A percentile compares a stretch with the other conserved stretches of the same genome.
phyloP scores from a whole-genome alignment of 1,284 basidiomycete species.

The Meira miltonrushii region DNA sequence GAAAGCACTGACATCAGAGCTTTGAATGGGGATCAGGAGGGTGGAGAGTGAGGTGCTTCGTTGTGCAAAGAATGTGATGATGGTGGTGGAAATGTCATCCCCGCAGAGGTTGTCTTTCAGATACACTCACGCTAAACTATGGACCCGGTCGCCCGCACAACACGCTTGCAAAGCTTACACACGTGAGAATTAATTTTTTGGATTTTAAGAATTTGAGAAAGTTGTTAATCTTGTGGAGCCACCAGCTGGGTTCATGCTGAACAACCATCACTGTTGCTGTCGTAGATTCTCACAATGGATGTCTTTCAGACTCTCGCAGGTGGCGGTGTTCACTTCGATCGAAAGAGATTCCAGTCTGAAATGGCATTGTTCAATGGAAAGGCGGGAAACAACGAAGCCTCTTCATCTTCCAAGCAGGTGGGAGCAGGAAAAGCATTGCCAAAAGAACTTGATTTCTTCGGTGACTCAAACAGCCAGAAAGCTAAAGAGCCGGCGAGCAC shows the following conservation, averaged over 20 bases:
- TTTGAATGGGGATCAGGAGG: background rate
- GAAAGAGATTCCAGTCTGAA: constrained; percentile 67
- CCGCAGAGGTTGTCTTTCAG: background rate
- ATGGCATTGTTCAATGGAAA: constrained; percentile 62
- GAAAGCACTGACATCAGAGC: constrained; percentile 21
- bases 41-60: background rate
- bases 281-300: constrained; percentile 35
- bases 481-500: constrained; percentile 16
- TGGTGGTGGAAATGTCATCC: background rate
- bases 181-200: constrained; percentile 1
- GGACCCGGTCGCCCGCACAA: too few species aligned
- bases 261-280: background rate
- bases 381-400: constrained; percentile 6
- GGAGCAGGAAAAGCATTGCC: constrained; percentile 29
- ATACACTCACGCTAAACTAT: background rate
- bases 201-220: too few species aligned
- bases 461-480: constrained; percentile 54
- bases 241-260: background rate
- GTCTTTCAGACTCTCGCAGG: constrained; percentile 46
- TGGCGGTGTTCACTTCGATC: constrained; percentile 62
- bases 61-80: background rate
- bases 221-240: too few species aligned
- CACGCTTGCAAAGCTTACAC: background rate
- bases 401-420: background rate
- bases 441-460: constrained; percentile 38